Evolutionary conservation across 2,329 filamentous ascomycete genomes (phyloP), one percentile per base, ranked within the genome.

Genomic region (Graphiopsis chlorocephala): DNA sequence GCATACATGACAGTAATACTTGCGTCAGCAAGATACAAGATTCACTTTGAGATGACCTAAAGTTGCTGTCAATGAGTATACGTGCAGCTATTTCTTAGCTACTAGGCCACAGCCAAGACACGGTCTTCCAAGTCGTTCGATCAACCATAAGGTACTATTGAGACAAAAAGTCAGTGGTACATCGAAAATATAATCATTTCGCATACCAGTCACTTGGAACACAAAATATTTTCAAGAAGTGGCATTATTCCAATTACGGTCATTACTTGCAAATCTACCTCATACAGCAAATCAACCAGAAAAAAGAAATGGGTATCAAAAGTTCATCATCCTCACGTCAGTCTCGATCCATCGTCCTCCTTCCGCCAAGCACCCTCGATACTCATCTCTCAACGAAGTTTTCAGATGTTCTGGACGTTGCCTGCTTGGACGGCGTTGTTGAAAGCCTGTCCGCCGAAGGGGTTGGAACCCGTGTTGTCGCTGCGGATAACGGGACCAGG

Each of bases 391-490:
- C 38, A 23, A 20, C 38, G n/a, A 12, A 45, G 12, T 20, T 7
- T n/a, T 56, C 83, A 97, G 78, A 97, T 94, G 79, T 93, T 90
- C 83, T 97, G 91, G 70, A 97, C 84, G 45, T 96, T 84, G 66
- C 87, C 86, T 61, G 93, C 87, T 76, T 95, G 93, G 76, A 97
- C 86, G 35, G 92, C 92, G 72, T 86, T 85, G 79, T 94, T 88
- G 77, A 97, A 73, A 29, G 52, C 45, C 57, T 74, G 73, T 4
- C 74, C 71, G 12, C 78, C 78, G 52, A 78, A 76, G 47, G 68
- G 65, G 31, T 35, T 35, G 20, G 47, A 26, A 1, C 62, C 55
- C 20, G 53, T 35, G 45, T 45, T 53, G 23, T 23, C 53, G 33
- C 60, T 29, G 23, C 38, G 33, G 5, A 61, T 70, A 64, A 29